Evolutionary conservation across 805 yeast genomes (phyloP).

Genomic region (Cyberlindnera mrakii): DNA sequence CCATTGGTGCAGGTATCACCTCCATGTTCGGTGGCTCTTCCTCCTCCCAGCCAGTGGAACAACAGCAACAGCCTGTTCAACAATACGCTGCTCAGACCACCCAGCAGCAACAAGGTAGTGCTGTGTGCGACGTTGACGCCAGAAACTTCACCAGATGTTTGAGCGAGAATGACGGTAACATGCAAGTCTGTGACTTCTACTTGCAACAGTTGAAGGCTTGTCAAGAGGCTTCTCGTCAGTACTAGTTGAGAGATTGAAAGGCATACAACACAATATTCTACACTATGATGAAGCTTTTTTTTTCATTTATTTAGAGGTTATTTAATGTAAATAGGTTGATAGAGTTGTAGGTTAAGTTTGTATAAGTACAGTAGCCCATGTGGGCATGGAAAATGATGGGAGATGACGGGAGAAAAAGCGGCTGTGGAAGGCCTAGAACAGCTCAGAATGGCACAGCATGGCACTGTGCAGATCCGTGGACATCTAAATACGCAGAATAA

Average conservation of each 20-base stretch:
- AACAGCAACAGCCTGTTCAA: conserved; percentile 36
- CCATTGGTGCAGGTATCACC: conserved; percentile 90
- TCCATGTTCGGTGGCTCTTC: conserved; percentile 82
- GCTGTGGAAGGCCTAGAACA: too few relatives aligned
- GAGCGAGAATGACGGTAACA: conserved; percentile 89
- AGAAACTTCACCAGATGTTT: conserved; percentile 93
- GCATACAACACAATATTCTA: too few relatives aligned
- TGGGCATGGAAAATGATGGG: too few relatives aligned
- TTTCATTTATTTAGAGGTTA: too few relatives aligned
- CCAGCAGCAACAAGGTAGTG: conserved; percentile 35
- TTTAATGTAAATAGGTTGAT: too few relatives aligned
- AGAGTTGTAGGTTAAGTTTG: too few relatives aligned
- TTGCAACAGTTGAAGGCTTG: conserved; percentile 97
- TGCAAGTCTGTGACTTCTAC: conserved; percentile 95
- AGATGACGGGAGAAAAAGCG: too few relatives aligned
- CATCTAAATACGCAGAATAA: too few relatives aligned
- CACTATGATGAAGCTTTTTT: too few relatives aligned
- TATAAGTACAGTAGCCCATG: too few relatives aligned
- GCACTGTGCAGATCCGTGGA: too few relatives aligned
- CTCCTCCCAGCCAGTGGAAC: conserved; percentile 39
- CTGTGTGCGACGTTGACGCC: conserved; percentile 86
- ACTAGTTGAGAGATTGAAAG: conserved; percentile 33
- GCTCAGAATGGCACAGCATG: too few relatives aligned
- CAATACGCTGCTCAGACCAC: conserved; percentile 28
- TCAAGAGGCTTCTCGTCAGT: conserved; percentile 86